These are phyloP conservation scores for Mucor plumbeus DNA, from an alignment of 371 early-diverging fungal genomes.

Conservation along the genomic window DNA sequence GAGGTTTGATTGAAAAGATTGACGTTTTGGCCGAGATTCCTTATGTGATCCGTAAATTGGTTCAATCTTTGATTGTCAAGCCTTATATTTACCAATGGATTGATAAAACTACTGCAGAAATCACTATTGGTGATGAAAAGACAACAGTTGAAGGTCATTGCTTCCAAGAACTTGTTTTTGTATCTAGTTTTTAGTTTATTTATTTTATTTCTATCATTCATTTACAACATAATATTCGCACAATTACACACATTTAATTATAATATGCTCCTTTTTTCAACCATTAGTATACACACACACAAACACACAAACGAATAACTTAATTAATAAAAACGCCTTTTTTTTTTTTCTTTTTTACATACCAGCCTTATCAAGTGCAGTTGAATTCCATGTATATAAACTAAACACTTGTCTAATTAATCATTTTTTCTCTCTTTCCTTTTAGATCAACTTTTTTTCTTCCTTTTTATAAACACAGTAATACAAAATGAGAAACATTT, in stretches of 20 bases:
- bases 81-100: conserved; percentile 94
- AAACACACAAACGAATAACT: no score
- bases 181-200: conserved; percentile 45
- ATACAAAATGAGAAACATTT: background rate
- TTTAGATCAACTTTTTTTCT: background rate
- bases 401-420: background rate
- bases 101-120: conserved; percentile 65
- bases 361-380: background rate
- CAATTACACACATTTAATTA: background rate
- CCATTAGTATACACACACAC: no score
- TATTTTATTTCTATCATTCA: background rate
- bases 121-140: conserved; percentile 72
- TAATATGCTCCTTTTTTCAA: no score
- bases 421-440: background rate
- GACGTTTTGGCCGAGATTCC: conserved; percentile 91
- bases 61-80: conserved; percentile 91
- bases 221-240: background rate
- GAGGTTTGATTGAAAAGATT: conserved; percentile 74
- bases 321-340: background rate
- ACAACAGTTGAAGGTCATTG: conserved; percentile 61
- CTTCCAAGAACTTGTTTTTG: conserved; percentile 73
- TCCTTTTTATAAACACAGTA: background rate
- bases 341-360: background rate
- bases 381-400: background rate
- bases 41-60: conserved; percentile 84